Evolutionary conservation across 179 eudicot genomes (phyloP), one percentile per base, ranked within the genome.

Genomic region (Silene noctiflora): DNA sequence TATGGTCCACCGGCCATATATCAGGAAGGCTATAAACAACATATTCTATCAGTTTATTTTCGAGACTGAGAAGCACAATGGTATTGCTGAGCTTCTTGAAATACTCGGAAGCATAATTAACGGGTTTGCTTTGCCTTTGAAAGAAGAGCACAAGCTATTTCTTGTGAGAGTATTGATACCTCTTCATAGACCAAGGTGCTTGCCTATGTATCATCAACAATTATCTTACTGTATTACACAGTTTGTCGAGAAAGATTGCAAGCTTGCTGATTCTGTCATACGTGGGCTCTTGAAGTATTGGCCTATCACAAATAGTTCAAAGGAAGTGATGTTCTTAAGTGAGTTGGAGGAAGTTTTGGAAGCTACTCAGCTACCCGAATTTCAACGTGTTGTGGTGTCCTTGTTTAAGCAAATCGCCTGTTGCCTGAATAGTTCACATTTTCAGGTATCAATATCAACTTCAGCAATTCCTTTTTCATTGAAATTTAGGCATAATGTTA

Each of bases 331-430:
- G 87, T 89, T 84, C 63, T 80, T 88, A 55, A 81, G 78, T 76
- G 92, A 88, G 85, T 76, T 88, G 69, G 92, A 88, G 78, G 92
- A 87, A 77, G 84, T 88, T 55, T 73, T 88, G 59, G 92, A 88
- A 76, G 88, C 87, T 8, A 88, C 88, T 3, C 89, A 85, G 78
- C 68, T 69, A 19, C 80, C 90, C 0, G 92, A 88, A 51, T 88
- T 88, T 74, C 88, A 88, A 74, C 85, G 88, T 14, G 84, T 86
- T 79, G 82, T 85, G 82, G 92, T 85, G 25, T 87, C 88, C 48
- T 82, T 88, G 82, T 87, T 87, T 76, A 84, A 76, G 63, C 90
- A 78, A 76, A 85, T 88, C 69, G 88, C 90, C 3, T 81, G 75
- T 68, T 82, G 86, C 82, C 71, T 88, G 82, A 84, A 69, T 21